A percentile compares a stretch with the other conserved stretches of the same genome.
Evolutionary conservation across 805 yeast genomes (phyloP).

Genomic region (Candida germanica): DNA sequence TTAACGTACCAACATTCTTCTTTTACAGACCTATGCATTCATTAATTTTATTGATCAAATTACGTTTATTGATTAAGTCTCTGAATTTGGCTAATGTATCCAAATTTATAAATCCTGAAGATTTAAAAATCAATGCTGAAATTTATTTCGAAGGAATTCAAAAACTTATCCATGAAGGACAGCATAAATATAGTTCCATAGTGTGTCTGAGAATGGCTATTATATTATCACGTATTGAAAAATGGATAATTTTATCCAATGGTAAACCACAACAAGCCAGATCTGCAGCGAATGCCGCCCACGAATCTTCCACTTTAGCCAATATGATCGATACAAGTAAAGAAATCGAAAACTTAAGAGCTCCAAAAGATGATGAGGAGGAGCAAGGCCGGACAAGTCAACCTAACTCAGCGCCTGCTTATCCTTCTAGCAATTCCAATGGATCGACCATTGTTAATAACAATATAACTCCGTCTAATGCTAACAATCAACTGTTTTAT

Average conservation of each 20-base stretch:
- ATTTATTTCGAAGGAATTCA: slow-evolving; percentile 17
- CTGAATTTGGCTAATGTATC: slow-evolving; percentile 22
- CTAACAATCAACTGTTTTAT: background rate
- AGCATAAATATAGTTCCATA: slow-evolving; percentile 18
- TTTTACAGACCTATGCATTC: slow-evolving; percentile 55
- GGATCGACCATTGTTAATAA: background rate
- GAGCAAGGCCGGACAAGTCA: background rate
- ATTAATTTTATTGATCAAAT: slow-evolving; percentile 44
- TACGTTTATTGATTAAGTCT: slow-evolving; percentile 44
- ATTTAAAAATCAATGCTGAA: slow-evolving; percentile 20
- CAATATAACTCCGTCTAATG: background rate
- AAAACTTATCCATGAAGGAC: slow-evolving; percentile 17
- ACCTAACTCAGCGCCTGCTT: background rate
- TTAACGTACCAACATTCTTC: slow-evolving; percentile 48
- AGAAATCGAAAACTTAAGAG: slow-evolving; percentile 29
- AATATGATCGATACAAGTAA: slow-evolving; percentile 28
- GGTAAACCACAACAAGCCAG: slow-evolving; percentile 7
- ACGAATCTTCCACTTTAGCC: slow-evolving; percentile 19
- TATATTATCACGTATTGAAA: slow-evolving; percentile 21
- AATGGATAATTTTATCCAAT: slow-evolving; percentile 25
- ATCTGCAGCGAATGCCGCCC: slow-evolving; percentile 6
- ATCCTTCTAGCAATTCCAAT: no score
- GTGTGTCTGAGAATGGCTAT: slow-evolving; percentile 23
- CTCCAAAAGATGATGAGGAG: slow-evolving; percentile 18
- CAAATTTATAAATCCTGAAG: slow-evolving; percentile 12